Percentiles rank a stretch among this genome's conserved stretches.
These are phyloP conservation scores for Debaryomyces fabryi DNA, from an alignment of 1,139 yeast species.

Conservation along the genomic window DNA sequence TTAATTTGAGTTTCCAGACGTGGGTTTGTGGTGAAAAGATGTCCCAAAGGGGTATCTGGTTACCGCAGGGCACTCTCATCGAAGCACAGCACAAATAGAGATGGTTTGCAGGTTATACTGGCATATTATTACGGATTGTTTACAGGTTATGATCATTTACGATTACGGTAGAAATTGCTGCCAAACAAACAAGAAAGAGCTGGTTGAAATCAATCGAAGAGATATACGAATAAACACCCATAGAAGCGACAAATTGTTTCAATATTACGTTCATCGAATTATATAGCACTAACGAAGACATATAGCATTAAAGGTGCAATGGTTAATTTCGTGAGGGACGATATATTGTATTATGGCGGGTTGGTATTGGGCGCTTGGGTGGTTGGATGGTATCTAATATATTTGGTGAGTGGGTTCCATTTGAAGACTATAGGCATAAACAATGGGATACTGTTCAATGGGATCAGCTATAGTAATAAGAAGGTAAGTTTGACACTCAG, in stretches of 20 bases:
- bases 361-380: constrained; percentile 22
- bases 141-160: neutral
- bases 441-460: constrained; percentile 45
- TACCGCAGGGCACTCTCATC: neutral
- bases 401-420: constrained; percentile 36
- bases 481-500: constrained; percentile 20
- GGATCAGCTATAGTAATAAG: constrained; percentile 24
- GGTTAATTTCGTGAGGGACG: neutral
- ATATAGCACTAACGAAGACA: neutral
- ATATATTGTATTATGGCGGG: neutral
- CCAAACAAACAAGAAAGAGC: constrained; percentile 2
- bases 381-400: constrained; percentile 30
- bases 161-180: constrained; percentile 1
- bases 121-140: neutral
- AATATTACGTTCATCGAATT: neutral
- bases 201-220: neutral
- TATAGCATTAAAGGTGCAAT: neutral
- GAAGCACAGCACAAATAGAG: neutral
- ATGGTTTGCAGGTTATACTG: neutral
- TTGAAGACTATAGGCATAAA: constrained; percentile 36
- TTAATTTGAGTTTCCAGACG: neutral
- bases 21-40: neutral
- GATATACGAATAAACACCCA: neutral
- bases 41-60: neutral
- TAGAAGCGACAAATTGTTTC: neutral